A percentile compares a stretch with the other conserved stretches of the same genome.
phyloP scores from a whole-genome alignment of 2,329 filamentous ascomycete genomes.

The Plenodomus tracheiphilus region DNA sequence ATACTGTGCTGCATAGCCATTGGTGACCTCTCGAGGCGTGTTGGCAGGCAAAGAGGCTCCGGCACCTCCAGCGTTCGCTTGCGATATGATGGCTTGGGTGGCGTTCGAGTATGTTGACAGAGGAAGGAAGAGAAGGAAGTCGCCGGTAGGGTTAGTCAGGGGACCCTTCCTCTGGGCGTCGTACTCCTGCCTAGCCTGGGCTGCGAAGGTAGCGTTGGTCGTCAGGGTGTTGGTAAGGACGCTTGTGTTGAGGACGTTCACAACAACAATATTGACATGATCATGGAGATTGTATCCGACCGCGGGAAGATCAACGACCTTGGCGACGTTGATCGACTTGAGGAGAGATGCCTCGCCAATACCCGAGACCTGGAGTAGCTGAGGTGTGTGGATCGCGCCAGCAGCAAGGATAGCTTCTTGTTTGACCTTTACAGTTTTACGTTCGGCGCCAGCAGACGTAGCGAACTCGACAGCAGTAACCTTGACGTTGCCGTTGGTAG shows the following conservation, averaged over 20 bases:
- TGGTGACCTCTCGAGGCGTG: slow-evolving; percentile 18
- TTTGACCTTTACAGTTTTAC: slow-evolving; percentile 19
- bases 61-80: slow-evolving; percentile 17
- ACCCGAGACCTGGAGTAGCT: slow-evolving; percentile 32
- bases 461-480: slow-evolving; percentile 27
- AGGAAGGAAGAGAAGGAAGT: slow-evolving; percentile 28
- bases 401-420: slow-evolving; percentile 31
- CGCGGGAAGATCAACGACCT: slow-evolving; percentile 27
- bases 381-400: slow-evolving; percentile 30
- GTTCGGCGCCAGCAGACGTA: slow-evolving; percentile 10
- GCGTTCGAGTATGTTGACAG: slow-evolving; percentile 22
- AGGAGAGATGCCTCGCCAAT: slow-evolving; percentile 29
- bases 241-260: slow-evolving; percentile 21
- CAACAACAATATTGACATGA: slow-evolving; percentile 13
- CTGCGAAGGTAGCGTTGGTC: slow-evolving; percentile 24
- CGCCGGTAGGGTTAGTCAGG: slow-evolving; percentile 18
- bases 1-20: slow-evolving; percentile 20
- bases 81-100: slow-evolving; percentile 13
- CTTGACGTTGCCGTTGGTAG: slow-evolving; percentile 10
- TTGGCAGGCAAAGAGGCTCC: slow-evolving; percentile 18
- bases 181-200: slow-evolving; percentile 21
- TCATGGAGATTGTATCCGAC: slow-evolving; percentile 32
- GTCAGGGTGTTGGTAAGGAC: slow-evolving; percentile 7
- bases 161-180: slow-evolving; percentile 14
- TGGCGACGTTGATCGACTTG: slow-evolving; percentile 18